Percentiles rank a stretch among this genome's conserved stretches.
Evolutionary conservation across 768 basidiomycete species (phyloP).

Genomic region (Termitomyces sp.): DNA sequence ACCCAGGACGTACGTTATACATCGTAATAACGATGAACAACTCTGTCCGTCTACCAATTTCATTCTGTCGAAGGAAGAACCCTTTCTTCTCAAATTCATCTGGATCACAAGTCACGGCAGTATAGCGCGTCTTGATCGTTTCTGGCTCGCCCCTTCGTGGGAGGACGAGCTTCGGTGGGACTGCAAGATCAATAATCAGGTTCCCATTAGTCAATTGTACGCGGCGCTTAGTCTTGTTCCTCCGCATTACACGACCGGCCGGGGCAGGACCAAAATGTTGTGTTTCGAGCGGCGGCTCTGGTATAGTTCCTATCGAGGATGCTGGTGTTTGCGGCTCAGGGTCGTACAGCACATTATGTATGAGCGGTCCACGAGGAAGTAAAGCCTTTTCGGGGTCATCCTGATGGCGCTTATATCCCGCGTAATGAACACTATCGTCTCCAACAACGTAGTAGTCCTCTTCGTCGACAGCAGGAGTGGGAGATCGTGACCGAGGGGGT

Average conservation of each 20-base stretch:
- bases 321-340: constrained; percentile 38
- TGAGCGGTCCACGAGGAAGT: constrained; percentile 20
- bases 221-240: constrained; percentile 72
- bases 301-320: constrained; percentile 34
- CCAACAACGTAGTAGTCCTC: constrained; percentile 63
- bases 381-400: constrained; percentile 38
- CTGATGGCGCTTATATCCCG: constrained; percentile 28
- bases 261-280: constrained; percentile 90
- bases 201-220: constrained; percentile 86
- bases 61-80: constrained; percentile 82
- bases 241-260: constrained; percentile 65
- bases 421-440: constrained; percentile 53
- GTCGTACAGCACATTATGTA: constrained; percentile 33
- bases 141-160: constrained; percentile 68
- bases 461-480: constrained; percentile 70
- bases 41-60: constrained; percentile 77
- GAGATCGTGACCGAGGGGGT: constrained; percentile 64
- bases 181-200: constrained; percentile 76
- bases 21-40: constrained; percentile 93
- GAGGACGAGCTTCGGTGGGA: constrained; percentile 80
- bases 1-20: constrained; percentile 71
- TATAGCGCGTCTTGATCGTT: constrained; percentile 71
- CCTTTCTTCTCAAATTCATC: constrained; percentile 84
- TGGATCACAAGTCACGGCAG: constrained; percentile 91
- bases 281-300: constrained; percentile 56